These are phyloP conservation scores for Pleurotus pulmonarius DNA, from an alignment of 768 basidiomycete species.

Conservation along the genomic window DNA sequence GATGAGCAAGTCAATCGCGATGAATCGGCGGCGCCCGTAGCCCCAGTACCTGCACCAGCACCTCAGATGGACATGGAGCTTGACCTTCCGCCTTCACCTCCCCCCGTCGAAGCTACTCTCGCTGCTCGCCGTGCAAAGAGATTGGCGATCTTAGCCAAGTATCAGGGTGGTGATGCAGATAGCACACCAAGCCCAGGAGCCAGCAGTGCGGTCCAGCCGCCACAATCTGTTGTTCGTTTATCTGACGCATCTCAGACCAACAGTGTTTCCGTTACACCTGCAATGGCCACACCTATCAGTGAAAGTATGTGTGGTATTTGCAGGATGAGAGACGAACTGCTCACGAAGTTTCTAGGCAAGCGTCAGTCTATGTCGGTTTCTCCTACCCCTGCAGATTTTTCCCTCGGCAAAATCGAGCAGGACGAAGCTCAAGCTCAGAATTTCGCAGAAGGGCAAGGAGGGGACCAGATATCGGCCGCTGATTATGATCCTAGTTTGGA, in stretches of 20 bases:
- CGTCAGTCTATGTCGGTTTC: slow-evolving; percentile 55
- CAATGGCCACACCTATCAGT: slow-evolving; percentile 10
- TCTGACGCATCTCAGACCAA: slow-evolving; percentile 65
- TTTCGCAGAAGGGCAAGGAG: slow-evolving; percentile 35
- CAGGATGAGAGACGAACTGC: background rate
- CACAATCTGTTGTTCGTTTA: slow-evolving; percentile 50
- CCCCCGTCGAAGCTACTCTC: slow-evolving; percentile 59
- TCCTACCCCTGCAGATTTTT: slow-evolving; percentile 57
- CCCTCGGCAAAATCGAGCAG: slow-evolving; percentile 64
- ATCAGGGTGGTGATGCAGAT: slow-evolving; percentile 43
- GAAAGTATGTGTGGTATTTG: slow-evolving; percentile 6
- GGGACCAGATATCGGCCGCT: slow-evolving; percentile 82
- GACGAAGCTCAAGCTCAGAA: slow-evolving; percentile 44
- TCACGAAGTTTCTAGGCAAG: slow-evolving; percentile 30
- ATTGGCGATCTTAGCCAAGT: slow-evolving; percentile 78
- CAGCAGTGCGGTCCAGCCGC: slow-evolving; percentile 75
- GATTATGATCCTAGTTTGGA: slow-evolving; percentile 85
- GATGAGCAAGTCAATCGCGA: background rate
- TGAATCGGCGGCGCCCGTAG: slow-evolving; percentile 6
- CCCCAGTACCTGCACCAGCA: slow-evolving; percentile 19
- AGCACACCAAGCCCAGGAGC: slow-evolving; percentile 52
- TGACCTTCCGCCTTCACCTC: slow-evolving; percentile 48
- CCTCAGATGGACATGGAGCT: slow-evolving; percentile 47
- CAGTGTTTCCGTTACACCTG: slow-evolving; percentile 35
- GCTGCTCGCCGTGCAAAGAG: slow-evolving; percentile 70